These are phyloP conservation scores for Yamadazyma sp. DNA, from an alignment of 805 yeast genomes.

Conservation along the genomic window DNA sequence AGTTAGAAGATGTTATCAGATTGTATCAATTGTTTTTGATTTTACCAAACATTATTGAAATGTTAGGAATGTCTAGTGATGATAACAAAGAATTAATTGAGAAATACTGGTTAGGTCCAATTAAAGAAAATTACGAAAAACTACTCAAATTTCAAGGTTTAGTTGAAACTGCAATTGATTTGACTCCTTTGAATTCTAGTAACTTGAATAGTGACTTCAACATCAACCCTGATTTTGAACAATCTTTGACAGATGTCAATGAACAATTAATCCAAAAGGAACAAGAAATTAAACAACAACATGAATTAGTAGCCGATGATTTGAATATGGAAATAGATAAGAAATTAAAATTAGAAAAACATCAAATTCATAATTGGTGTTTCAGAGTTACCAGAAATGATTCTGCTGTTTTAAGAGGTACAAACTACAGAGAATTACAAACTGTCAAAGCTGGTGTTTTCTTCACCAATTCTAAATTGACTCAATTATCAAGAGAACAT, in stretches of 20 bases:
- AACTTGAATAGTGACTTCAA: slow-evolving; percentile 63
- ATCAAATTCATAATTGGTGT: slow-evolving; percentile 90
- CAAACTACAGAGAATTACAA: slow-evolving; percentile 70
- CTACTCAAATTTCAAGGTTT: slow-evolving; percentile 73
- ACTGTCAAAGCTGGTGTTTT: slow-evolving; percentile 95
- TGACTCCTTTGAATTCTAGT: slow-evolving; percentile 69
- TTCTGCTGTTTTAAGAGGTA: slow-evolving; percentile 66
- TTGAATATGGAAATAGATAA: slow-evolving; percentile 80
- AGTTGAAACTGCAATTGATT: slow-evolving; percentile 89
- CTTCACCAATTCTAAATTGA: slow-evolving; percentile 72
- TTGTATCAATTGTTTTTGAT: slow-evolving; percentile 75
- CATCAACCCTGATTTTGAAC: slow-evolving; percentile 88
- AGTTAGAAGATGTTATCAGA: slow-evolving; percentile 84
- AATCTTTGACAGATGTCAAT: slow-evolving; percentile 60
- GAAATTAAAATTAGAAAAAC: slow-evolving; percentile 85
- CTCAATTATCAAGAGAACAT: slow-evolving; percentile 57
- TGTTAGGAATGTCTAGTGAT: slow-evolving; percentile 41
- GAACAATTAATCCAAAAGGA: slow-evolving; percentile 53
- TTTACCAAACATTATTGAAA: slow-evolving; percentile 64
- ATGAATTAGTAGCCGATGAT: slow-evolving; percentile 66
- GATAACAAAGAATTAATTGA: slow-evolving; percentile 37
- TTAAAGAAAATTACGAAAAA: slow-evolving; percentile 47
- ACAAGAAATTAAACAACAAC: slow-evolving; percentile 55
- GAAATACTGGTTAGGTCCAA: slow-evolving; percentile 55
- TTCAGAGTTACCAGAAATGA: slow-evolving; percentile 89